Evolutionary conservation across 225 moss, liverwort and hornwort genomes (phyloP).

Genomic region (Rhytidiadelphus loreus): DNA sequence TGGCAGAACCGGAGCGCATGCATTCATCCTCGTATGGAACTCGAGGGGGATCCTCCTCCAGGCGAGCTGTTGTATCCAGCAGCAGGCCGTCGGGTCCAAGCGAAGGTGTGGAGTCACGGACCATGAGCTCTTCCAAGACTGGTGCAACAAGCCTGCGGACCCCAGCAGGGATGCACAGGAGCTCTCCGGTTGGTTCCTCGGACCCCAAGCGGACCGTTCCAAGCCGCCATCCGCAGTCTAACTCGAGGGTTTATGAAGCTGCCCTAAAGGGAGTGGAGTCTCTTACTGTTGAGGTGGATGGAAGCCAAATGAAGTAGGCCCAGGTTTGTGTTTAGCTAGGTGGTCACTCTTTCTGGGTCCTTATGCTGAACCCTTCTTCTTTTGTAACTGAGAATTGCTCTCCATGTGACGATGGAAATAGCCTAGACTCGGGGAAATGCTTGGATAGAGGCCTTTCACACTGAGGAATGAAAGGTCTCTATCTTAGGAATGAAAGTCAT

Average conservation of each 20-base stretch:
- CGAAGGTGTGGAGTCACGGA: slow-evolving; percentile 68
- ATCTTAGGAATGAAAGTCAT: neutral
- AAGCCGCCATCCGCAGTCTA: slow-evolving; percentile 51
- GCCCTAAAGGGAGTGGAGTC: slow-evolving; percentile 68
- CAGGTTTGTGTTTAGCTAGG: slow-evolving; percentile 42
- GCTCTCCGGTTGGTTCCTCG: slow-evolving; percentile 74
- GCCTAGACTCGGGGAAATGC: neutral
- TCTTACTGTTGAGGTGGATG: slow-evolving; percentile 58
- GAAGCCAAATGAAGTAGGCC: slow-evolving; percentile 41
- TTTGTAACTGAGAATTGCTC: slow-evolving; percentile 11
- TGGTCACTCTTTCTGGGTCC: slow-evolving; percentile 9
- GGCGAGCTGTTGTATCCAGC: slow-evolving; percentile 79
- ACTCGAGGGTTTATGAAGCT: slow-evolving; percentile 62
- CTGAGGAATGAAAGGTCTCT: neutral
- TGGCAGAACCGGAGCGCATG: slow-evolving; percentile 75
- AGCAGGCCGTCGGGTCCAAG: slow-evolving; percentile 50
- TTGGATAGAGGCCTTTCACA: neutral
- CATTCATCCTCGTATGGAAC: slow-evolving; percentile 68
- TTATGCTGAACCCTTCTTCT: neutral
- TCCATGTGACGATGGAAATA: neutral
- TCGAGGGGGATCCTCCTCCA: slow-evolving; percentile 83
- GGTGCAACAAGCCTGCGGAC: slow-evolving; percentile 85
- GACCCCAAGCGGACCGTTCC: slow-evolving; percentile 94
- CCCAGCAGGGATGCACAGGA: slow-evolving; percentile 78
- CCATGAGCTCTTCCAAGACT: slow-evolving; percentile 55